Evolutionary conservation across 106 monocot species (phyloP).

Genomic region (Narthecium ossifragum): DNA sequence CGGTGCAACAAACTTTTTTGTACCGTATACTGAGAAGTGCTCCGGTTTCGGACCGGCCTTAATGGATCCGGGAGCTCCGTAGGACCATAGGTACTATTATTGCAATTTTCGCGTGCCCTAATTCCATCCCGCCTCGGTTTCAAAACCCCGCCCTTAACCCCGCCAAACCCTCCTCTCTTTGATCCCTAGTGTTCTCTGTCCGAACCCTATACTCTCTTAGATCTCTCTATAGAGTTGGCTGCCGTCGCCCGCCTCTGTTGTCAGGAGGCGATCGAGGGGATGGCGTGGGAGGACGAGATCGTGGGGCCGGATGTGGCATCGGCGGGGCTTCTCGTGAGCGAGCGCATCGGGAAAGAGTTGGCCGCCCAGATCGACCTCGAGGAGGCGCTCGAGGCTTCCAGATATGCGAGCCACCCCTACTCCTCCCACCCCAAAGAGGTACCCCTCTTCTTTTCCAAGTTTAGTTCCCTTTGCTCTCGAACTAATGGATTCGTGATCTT

Average conservation of each 20-base stretch:
- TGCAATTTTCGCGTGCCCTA: no score
- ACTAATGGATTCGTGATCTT: not conserved
- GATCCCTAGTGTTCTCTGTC: not conserved
- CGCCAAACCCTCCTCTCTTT: no score
- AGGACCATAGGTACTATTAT: no score
- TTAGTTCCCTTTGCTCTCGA: not conserved
- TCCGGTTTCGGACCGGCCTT: no score
- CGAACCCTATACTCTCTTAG: not conserved
- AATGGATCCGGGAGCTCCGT: no score
- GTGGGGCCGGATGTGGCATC: constrained; percentile 79
- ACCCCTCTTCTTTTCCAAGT: not conserved
- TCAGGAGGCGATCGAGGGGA: constrained; percentile 1
- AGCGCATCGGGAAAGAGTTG: constrained; percentile 71
- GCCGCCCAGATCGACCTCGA: constrained; percentile 76
- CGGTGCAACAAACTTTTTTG: no score
- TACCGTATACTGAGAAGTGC: no score
- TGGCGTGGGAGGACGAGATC: constrained; percentile 85
- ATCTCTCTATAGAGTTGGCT: not conserved
- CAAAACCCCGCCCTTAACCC: not conserved
- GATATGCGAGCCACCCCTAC: constrained; percentile 88
- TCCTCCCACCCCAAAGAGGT: constrained; percentile 59
- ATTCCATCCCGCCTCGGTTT: not conserved
- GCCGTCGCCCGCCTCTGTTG: not conserved
- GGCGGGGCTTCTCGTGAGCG: constrained; percentile 77
- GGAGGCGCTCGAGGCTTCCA: constrained; percentile 79